Percentiles rank a stretch among this genome's conserved stretches.
These are phyloP conservation scores for Thraustochytrium striatum DNA, from an alignment of 352 stramenopile genomes.

Conservation along the genomic window DNA sequence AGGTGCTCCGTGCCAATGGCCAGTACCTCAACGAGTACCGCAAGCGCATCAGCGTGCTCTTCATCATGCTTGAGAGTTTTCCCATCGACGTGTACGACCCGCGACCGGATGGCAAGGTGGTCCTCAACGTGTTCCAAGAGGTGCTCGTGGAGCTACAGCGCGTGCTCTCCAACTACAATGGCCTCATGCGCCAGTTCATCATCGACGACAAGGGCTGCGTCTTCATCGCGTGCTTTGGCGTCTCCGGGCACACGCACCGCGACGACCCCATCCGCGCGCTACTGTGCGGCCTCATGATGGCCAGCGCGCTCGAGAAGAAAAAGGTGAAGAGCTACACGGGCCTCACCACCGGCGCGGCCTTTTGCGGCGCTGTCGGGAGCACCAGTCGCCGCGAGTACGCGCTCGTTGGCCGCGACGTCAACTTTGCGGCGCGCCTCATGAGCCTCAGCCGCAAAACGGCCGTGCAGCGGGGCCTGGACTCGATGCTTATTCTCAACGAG, in stretches of 20 bases:
- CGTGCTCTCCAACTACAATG: constrained; percentile 87
- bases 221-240: constrained; percentile 82
- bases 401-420: constrained; percentile 84
- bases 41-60: constrained; percentile 42
- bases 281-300: constrained; percentile 66
- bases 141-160: constrained; percentile 68
- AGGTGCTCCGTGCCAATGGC: constrained; percentile 1
- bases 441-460: constrained; percentile 20
- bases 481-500: constrained; percentile 30
- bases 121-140: constrained; percentile 47
- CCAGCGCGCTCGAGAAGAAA: not conserved
- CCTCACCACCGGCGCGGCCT: constrained; percentile 82
- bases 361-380: constrained; percentile 83
- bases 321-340: constrained; percentile 75
- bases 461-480: not conserved
- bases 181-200: constrained; percentile 90
- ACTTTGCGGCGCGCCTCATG: constrained; percentile 84
- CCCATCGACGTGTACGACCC: constrained; percentile 11
- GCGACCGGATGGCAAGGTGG: not conserved
- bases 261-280: constrained; percentile 83
- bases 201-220: constrained; percentile 89
- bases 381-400: constrained; percentile 87
- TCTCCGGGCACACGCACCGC: constrained; percentile 79
- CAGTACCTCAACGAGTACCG: constrained; percentile 34
- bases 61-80: constrained; percentile 36